Conservation (phyloP, 192 early-diverging fungal genomes). For the Coemansia sp. region DNA sequence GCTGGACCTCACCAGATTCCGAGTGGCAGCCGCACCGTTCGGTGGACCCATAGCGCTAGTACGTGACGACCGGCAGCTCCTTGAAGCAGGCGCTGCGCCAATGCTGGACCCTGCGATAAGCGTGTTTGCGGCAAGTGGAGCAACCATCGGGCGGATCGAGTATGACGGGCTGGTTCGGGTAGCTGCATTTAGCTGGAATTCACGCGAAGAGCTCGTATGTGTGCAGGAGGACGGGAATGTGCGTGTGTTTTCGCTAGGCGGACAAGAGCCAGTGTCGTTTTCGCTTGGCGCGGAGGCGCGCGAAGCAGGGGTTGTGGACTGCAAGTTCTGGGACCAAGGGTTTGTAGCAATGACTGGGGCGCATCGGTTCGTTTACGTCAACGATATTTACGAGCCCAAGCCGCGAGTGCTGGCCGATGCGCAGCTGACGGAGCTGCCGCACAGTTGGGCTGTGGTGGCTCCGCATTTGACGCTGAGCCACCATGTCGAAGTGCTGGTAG, state of each 20-base stretch:
- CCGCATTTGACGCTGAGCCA: constrained; percentile 83
- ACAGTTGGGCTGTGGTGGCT: constrained; percentile 86
- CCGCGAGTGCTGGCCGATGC: constrained; percentile 65
- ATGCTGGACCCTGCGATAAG: constrained; percentile 75
- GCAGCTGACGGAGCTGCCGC: constrained; percentile 66
- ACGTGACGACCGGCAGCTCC: constrained; percentile 84
- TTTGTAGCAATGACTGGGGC: constrained; percentile 89
- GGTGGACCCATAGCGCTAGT: constrained; percentile 95
- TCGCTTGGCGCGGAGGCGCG: constrained; percentile 65
- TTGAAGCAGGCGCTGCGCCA: constrained; percentile 71
- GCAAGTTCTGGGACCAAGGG: constrained; percentile 87
- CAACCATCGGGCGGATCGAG: constrained; percentile 82
- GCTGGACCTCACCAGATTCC: constrained; percentile 80
- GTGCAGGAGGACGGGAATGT: constrained; percentile 86
- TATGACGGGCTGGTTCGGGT: constrained; percentile 84
- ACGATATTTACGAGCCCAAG: constrained; percentile 82
- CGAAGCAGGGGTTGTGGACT: constrained; percentile 78
- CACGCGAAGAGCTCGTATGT: constrained; percentile 80
- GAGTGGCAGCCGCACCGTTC: constrained; percentile 82
- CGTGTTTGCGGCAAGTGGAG: constrained; percentile 85
- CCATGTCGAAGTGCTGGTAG: constrained; percentile 87
- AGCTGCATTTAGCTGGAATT: constrained; percentile 92
- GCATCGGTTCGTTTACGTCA: constrained; percentile 77
- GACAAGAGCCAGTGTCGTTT: constrained; percentile 58
- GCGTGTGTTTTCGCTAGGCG: constrained; percentile 78